Evolutionary conservation across 1,284 basidiomycete genomes (phyloP), one percentile per base, ranked within the genome.

Genomic region (Nidula niveotomentosa): DNA sequence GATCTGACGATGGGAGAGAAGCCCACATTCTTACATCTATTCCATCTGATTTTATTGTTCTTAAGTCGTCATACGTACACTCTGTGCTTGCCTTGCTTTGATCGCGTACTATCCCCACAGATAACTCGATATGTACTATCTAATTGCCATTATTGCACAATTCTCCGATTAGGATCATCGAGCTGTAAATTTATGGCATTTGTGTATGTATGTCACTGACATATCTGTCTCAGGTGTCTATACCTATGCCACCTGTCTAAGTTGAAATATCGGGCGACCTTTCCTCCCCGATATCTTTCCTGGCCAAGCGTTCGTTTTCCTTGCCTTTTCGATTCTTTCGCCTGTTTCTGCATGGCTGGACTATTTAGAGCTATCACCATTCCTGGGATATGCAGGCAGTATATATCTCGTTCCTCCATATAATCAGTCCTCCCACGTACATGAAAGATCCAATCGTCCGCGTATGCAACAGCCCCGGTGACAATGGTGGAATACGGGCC

Each of bases 401-500:
- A 78, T 64, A 62, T 85, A 86, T 3, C 59, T 65, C 43, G 72
- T 65, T 7, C 64, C 65, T 7, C 65, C 66, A 18, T 65, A 69
- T 0, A 69, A 62, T 43, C 75, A 53, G 58, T 83, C 80, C 56
- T 65, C 69, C 81, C 82, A 87, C 36, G 78, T 81, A n/a, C 76
- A 66, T 3, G 50, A 58, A 1, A 69, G 58, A 56, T 73, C 73
- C 10, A 64, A 60, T 7, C 54, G 54, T 34, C 64, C 64, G 43
- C 64, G 71, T 67, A 58, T 66, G 65, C 13, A 56, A 61, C 2
- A 79, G 76, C 48, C 78, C 73, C 0, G 53, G 8, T 1, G 72
- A 66, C 0, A 83, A 83, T 1, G 70, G 69, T 0, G 71, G 74
- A 1, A 84, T 73, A 34, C 81, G 73, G 15, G 57, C 62, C 13